A percentile compares a stretch with the other conserved stretches of the same genome.
These are phyloP conservation scores for Hibiscus mutabilis DNA, from an alignment of 345 rosid genomes.

Conservation along the genomic window DNA sequence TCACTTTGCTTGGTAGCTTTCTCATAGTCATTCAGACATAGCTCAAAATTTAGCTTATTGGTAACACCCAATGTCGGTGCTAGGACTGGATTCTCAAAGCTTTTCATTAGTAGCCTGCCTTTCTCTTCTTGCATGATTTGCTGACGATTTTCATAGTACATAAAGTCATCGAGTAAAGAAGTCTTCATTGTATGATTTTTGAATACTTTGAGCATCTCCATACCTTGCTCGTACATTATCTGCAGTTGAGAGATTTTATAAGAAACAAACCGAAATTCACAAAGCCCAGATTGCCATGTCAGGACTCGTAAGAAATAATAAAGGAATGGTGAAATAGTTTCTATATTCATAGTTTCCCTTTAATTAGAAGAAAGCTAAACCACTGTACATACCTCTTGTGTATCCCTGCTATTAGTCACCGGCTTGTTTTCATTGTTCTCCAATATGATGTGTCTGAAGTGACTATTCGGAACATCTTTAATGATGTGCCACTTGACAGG, in stretches of 20 bases:
- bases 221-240: conserved; percentile 72
- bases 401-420: conserved; percentile 97
- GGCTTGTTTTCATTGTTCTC: conserved; percentile 94
- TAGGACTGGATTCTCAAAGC: conserved; percentile 37
- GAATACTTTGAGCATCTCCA: conserved; percentile 74
- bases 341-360: background rate
- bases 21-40: conserved; percentile 21
- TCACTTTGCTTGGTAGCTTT: conserved; percentile 15
- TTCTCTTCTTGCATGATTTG: conserved; percentile 79
- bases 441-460: conserved; percentile 72
- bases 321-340: no score
- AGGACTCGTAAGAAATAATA: no score
- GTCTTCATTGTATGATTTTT: conserved; percentile 53
- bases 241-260: conserved; percentile 19
- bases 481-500: conserved; percentile 92
- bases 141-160: conserved; percentile 79
- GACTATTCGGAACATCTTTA: conserved; percentile 75
- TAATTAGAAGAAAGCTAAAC: background rate
- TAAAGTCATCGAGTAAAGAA: conserved; percentile 74
- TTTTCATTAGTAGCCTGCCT: conserved; percentile 35
- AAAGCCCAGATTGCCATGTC: background rate
- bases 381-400: conserved; percentile 69
- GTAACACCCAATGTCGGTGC: conserved; percentile 35
- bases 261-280: background rate
- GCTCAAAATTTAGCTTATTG: conserved; percentile 21